Conservation (phyloP, 1,139 yeast genomes). For the Zygoascus meyerae region DNA sequence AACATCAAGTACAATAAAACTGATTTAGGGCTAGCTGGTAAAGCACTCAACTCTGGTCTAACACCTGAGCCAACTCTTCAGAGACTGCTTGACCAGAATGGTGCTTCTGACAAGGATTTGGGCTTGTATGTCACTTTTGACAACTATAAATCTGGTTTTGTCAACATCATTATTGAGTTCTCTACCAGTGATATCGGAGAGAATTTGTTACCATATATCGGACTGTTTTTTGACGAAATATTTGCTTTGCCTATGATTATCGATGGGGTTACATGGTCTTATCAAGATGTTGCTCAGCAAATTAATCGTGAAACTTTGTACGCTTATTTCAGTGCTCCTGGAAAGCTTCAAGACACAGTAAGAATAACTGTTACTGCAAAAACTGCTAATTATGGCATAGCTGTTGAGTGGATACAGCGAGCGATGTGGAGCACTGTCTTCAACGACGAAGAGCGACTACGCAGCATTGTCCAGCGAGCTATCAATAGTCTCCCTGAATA, state of each 20-base stretch:
- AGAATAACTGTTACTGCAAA: slow-evolving; percentile 59
- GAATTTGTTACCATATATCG: slow-evolving; percentile 57
- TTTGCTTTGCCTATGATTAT: slow-evolving; percentile 66
- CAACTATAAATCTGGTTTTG: slow-evolving; percentile 71
- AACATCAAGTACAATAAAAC: slow-evolving; percentile 69
- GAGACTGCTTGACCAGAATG: slow-evolving; percentile 2
- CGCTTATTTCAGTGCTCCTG: slow-evolving; percentile 42
- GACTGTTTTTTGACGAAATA: slow-evolving; percentile 54
- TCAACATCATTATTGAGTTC: slow-evolving; percentile 52
- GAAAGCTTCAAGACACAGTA: slow-evolving; percentile 59
- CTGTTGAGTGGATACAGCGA: slow-evolving; percentile 70
- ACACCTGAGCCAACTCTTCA: slow-evolving; percentile 26
- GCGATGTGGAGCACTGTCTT: slow-evolving; percentile 61
- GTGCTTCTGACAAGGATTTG: slow-evolving; percentile 3
- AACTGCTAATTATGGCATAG: slow-evolving; percentile 54
- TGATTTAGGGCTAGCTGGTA: slow-evolving; percentile 36
- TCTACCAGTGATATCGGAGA: slow-evolving; percentile 59
- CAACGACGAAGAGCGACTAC: slow-evolving; percentile 60
- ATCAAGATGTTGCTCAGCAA: slow-evolving; percentile 67
- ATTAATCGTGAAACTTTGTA: slow-evolving; percentile 66
- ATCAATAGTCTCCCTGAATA: slow-evolving; percentile 70
- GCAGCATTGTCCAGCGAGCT: slow-evolving; percentile 65
- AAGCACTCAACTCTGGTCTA: neutral
- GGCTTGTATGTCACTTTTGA: slow-evolving; percentile 68
- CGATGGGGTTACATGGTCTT: slow-evolving; percentile 57